Conservation (phyloP, 2,329 filamentous ascomycete genomes). For the Hypocrella siamensis region DNA sequence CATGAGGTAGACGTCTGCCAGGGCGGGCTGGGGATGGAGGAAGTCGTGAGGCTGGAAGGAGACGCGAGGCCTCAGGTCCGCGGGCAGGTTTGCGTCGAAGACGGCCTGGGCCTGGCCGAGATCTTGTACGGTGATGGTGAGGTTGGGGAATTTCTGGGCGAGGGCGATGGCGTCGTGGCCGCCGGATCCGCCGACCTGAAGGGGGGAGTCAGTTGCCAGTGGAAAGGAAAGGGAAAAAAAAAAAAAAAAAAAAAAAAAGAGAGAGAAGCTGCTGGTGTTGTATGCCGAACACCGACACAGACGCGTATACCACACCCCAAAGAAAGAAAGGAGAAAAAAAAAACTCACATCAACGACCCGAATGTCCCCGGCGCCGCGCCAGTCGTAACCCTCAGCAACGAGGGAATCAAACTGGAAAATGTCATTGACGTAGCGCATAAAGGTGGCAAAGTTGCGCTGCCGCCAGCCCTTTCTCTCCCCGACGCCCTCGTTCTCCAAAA, state of each 20-base stretch:
- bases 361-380: slow-evolving; percentile 9
- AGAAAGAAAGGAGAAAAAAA: neutral
- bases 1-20: slow-evolving; percentile 34
- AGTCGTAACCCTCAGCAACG: slow-evolving; percentile 18
- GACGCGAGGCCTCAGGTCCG: slow-evolving; percentile 16
- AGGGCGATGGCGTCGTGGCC: slow-evolving; percentile 25
- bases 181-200: slow-evolving; percentile 24
- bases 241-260: neutral
- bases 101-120: slow-evolving; percentile 19
- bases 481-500: slow-evolving; percentile 23
- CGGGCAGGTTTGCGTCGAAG: slow-evolving; percentile 19
- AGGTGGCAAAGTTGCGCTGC: slow-evolving; percentile 21
- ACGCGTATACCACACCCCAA: too few species aligned
- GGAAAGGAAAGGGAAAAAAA: neutral
- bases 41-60: slow-evolving; percentile 21
- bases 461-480: slow-evolving; percentile 21
- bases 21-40: slow-evolving; percentile 20
- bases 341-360: neutral
- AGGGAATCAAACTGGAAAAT: slow-evolving; percentile 20
- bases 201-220: neutral
- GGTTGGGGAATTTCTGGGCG: slow-evolving; percentile 22
- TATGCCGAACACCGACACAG: too few species aligned
- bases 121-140: slow-evolving; percentile 29
- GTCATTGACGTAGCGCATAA: slow-evolving; percentile 23
- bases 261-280: neutral